Conservation (phyloP, 352 stramenopile species). For the Thalassiosira livingstoniorum region DNA sequence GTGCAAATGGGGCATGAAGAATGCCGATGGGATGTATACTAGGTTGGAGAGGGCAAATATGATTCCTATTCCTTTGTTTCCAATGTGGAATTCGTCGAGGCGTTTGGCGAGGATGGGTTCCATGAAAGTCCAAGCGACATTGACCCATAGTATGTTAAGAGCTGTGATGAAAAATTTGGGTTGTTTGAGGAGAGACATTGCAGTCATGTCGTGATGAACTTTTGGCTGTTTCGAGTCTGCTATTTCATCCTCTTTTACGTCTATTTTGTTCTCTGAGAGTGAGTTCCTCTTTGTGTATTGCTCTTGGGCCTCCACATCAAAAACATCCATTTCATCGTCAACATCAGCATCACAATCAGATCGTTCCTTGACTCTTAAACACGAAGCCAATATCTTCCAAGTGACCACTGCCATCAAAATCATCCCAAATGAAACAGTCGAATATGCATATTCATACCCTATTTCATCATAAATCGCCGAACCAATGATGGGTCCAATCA, state of each 20-base stretch:
- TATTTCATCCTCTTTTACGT: slow-evolving; percentile 1
- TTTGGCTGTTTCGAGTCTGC: background rate
- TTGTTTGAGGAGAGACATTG: slow-evolving; percentile 36
- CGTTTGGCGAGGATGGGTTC: slow-evolving; percentile 52
- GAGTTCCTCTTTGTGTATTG: background rate
- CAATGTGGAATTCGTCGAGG: slow-evolving; percentile 40
- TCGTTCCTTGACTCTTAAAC: slow-evolving; percentile 17
- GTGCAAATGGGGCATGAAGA: slow-evolving; percentile 42
- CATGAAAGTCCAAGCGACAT: slow-evolving; percentile 50
- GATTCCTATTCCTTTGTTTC: slow-evolving; percentile 49
- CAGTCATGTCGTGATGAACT: slow-evolving; percentile 33
- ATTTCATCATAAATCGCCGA: slow-evolving; percentile 49
- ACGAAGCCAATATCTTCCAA: slow-evolving; percentile 36
- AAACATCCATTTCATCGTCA: slow-evolving; percentile 3
- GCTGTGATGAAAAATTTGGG: slow-evolving; percentile 42
- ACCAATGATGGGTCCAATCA: slow-evolving; percentile 49
- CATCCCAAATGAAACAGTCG: slow-evolving; percentile 26
- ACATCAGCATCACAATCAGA: background rate
- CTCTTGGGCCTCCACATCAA: background rate
- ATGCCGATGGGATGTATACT: slow-evolving; percentile 50
- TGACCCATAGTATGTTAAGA: slow-evolving; percentile 51
- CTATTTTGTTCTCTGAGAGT: slow-evolving; percentile 6
- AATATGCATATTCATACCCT: slow-evolving; percentile 42
- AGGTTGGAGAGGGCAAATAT: slow-evolving; percentile 58
- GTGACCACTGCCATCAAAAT: slow-evolving; percentile 38